Evolutionary conservation across 495 filamentous ascomycete species (phyloP).

Genomic region (Hypoxylon trugodes): DNA sequence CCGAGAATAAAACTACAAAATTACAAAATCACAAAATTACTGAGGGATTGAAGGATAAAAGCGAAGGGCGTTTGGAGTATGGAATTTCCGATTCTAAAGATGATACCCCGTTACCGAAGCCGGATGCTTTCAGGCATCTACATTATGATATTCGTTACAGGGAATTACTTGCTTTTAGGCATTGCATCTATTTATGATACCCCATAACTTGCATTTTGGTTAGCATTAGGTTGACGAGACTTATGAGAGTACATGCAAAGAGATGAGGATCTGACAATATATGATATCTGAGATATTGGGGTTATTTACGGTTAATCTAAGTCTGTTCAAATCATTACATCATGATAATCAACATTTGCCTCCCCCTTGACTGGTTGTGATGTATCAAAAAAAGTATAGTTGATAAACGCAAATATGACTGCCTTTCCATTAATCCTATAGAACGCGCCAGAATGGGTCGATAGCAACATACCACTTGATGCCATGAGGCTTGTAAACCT

Average conservation of each 20-base stretch:
- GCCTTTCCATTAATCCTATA: too few species aligned
- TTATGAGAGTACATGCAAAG: background rate
- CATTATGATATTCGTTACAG: conserved; percentile 2
- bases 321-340: background rate
- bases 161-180: conserved; percentile 40
- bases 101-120: conserved; percentile 29
- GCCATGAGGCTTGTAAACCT: too few species aligned
- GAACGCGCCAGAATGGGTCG: too few species aligned
- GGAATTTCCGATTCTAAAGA: conserved; percentile 4
- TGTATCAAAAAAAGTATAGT: too few species aligned
- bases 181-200: conserved; percentile 39
- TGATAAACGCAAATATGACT: too few species aligned
- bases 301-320: too few species aligned
- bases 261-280: background rate
- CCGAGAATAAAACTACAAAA: background rate
- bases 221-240: conserved; percentile 2
- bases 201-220: conserved; percentile 21
- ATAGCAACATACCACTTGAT: too few species aligned
- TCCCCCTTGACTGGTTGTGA: too few species aligned
- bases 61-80: conserved; percentile 6
- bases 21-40: background rate
- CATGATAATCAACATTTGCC: too few species aligned
- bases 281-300: background rate
- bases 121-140: conserved; percentile 26
- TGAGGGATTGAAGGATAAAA: background rate